Evolutionary conservation across 345 rosid genomes (phyloP).

Genomic region (Erodium maritimum): DNA sequence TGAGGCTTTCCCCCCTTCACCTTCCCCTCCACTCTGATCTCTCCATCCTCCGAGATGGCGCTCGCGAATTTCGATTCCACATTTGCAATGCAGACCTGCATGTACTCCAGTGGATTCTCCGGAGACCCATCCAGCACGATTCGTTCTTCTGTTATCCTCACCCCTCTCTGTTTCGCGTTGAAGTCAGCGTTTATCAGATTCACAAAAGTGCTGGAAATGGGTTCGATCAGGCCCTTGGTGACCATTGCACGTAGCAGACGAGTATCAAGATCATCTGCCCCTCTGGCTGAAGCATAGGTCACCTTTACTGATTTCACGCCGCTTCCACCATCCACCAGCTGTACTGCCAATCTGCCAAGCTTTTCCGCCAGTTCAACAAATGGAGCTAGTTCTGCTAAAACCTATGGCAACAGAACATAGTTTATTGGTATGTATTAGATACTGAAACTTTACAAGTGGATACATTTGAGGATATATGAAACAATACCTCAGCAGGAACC

Average conservation of each 20-base stretch:
- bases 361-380: constrained; percentile 50
- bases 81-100: constrained; percentile 52
- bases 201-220: constrained; percentile 45
- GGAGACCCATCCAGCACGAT: constrained; percentile 43
- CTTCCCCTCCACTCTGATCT: constrained; percentile 51
- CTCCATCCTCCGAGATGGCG: constrained; percentile 44
- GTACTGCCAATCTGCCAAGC: constrained; percentile 53
- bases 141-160: constrained; percentile 42
- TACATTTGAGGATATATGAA: neutral
- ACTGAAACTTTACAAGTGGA: neutral
- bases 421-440: too few species aligned
- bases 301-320: constrained; percentile 47
- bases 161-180: constrained; percentile 54
- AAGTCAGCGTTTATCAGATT: constrained; percentile 68
- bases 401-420: constrained; percentile 14
- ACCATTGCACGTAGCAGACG: constrained; percentile 62
- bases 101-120: constrained; percentile 45
- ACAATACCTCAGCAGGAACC: constrained; percentile 24
- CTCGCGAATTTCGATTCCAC: constrained; percentile 65
- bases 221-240: constrained; percentile 56
- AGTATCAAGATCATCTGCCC: constrained; percentile 67
- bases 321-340: constrained; percentile 62
- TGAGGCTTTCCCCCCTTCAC: constrained; percentile 61
- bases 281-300: constrained; percentile 50
- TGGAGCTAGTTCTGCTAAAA: constrained; percentile 46